phyloP scores from a whole-genome alignment of 345 rosid genomes.

The Rhodamnia rubescens region DNA sequence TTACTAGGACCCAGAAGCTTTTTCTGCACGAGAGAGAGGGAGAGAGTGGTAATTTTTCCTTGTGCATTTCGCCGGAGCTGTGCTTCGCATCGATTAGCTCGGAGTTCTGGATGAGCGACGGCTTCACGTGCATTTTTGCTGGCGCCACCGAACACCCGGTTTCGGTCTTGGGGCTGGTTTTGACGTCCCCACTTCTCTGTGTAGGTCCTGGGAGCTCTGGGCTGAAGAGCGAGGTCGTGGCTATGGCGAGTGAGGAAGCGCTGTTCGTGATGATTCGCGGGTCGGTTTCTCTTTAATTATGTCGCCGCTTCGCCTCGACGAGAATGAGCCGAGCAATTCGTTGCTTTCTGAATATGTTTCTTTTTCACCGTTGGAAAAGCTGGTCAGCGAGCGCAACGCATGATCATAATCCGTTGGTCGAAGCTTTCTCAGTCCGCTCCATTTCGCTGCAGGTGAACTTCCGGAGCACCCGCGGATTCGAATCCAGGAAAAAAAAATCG shows the following conservation, averaged over 20 bases:
- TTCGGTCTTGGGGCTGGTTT: background rate
- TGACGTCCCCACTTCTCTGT: background rate
- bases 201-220: background rate
- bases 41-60: background rate
- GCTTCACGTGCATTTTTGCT: background rate
- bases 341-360: background rate
- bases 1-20: background rate
- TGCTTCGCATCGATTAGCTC: background rate
- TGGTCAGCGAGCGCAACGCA: slow-evolving; percentile 24
- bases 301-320: background rate
- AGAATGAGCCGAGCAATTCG: background rate
- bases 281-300: background rate
- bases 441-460: background rate
- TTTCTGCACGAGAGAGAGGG: background rate
- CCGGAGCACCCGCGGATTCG: background rate
- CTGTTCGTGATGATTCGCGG: background rate
- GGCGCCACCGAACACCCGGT: background rate
- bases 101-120: background rate
- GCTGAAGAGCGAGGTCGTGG: background rate
- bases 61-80: background rate
- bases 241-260: background rate
- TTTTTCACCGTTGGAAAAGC: slow-evolving; percentile 13
- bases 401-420: slow-evolving; percentile 8
- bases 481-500: background rate
- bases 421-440: background rate